Evolutionary conservation across 192 early-diverging fungal genomes (phyloP), one percentile per base, ranked within the genome.

Genomic region (Coemansia sp.): DNA sequence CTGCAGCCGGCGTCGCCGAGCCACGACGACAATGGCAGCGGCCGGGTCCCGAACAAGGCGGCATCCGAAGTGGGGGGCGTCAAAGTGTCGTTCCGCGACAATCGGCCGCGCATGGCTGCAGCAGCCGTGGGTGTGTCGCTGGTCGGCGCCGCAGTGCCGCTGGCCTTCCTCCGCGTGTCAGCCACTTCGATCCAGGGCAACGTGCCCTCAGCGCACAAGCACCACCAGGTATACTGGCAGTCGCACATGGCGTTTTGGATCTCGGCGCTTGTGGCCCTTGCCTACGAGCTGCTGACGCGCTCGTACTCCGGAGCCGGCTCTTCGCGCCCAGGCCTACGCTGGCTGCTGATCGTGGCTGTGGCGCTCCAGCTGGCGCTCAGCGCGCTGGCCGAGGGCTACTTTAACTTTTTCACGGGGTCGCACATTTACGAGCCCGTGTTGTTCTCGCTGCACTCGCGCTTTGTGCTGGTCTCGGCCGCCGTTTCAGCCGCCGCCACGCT

Each of bases 341-440:
- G 59, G 59, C 38, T 40, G 34, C 59, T 61, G 19, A 20, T 36
- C 5, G 41, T 72, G 2, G 40, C 29, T 9, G 69, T 50, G 0
- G 39, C 48, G 27, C 38, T 63, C 2, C 69, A 77, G 61, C 0
- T 45, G 12, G 2, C 17, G 4, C 58, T 76, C n/a, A 41, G 67
- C 51, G 51, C 60, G 13, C 69, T 71, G 17, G 38, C 20, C 15
- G 75, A 77, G 9, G 44, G 69, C 34, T 77, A 64, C 65, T 77
- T 50, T 34, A 58, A 29, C 19, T 67, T 76, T 12, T 69, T 69
- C 17, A 67, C 64, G 13, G 50, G 39, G 39, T 40, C 32, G 15
- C 68, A 67, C 20, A 3, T 70, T 7, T 17, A 39, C 65, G 72
- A 68, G 68, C 34, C 64, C 2, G 38, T 61, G 0, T 39, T 48